A percentile compares a stretch with the other conserved stretches of the same genome.
These are phyloP conservation scores for Zoysia matrella DNA, from an alignment of 202 grass and related monocot species.

Conservation along the genomic window DNA sequence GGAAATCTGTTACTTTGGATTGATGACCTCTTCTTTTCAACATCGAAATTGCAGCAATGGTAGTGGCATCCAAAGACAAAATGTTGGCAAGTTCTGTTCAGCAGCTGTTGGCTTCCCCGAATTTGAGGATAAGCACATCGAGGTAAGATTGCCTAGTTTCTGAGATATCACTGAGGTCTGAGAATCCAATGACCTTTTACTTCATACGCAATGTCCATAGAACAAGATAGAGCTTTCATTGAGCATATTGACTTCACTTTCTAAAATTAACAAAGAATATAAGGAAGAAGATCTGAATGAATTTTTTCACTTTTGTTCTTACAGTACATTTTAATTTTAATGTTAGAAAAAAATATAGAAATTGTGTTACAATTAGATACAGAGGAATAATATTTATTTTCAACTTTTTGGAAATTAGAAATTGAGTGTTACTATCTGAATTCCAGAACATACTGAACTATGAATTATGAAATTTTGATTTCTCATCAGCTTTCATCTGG, in stretches of 20 bases:
- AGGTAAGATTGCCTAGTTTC: constrained; percentile 49
- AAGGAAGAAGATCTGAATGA: background rate
- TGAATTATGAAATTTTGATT: background rate
- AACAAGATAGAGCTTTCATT: background rate
- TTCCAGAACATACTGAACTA: background rate
- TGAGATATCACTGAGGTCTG: background rate
- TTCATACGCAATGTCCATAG: background rate
- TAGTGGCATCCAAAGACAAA: constrained; percentile 92
- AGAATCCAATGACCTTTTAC: no score
- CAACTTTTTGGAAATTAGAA: background rate
- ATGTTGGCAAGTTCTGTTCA: constrained; percentile 76
- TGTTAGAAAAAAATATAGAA: background rate
- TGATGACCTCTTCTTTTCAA: constrained; percentile 28
- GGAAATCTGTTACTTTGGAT: constrained; percentile 24
- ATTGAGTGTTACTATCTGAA: background rate
- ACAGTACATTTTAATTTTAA: background rate
- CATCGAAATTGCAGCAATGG: constrained; percentile 75
- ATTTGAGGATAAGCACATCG: constrained; percentile 91
- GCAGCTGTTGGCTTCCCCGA: constrained; percentile 85
- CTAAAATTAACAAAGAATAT: background rate
- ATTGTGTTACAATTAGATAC: background rate
- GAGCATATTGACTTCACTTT: background rate
- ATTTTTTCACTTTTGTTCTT: background rate
- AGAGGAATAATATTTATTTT: background rate
- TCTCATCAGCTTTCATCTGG: background rate